Conservation (phyloP, 163 green algal species). For the Scenedesmus sp. region DNA sequence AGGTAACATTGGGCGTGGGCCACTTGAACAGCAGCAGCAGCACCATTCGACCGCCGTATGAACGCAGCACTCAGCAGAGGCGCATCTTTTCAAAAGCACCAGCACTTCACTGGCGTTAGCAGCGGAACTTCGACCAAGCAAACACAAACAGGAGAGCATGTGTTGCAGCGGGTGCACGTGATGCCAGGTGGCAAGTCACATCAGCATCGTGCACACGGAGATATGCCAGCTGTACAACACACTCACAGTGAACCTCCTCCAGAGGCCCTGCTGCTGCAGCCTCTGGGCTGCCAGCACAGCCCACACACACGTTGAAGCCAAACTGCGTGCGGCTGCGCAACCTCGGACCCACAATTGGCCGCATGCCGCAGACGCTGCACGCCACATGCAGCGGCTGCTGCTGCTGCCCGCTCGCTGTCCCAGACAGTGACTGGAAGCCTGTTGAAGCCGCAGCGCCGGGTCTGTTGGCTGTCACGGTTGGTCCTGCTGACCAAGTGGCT, state of each 20-base stretch:
- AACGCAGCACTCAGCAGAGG: no score
- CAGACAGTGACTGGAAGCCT: not conserved
- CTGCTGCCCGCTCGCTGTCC: not conserved
- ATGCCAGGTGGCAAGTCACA: not conserved
- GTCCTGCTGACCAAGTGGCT: not conserved
- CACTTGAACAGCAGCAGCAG: not conserved
- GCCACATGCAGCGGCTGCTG: slow-evolving; percentile 38
- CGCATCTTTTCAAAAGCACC: no score
- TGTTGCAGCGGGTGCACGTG: not conserved
- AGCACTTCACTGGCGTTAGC: no score
- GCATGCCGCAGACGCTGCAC: slow-evolving; percentile 11
- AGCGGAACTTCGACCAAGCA: no score
- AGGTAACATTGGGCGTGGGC: not conserved
- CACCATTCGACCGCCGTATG: not conserved
- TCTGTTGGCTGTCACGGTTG: slow-evolving; percentile 12
- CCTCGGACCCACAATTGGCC: slow-evolving; percentile 18
- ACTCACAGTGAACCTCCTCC: slow-evolving; percentile 29
- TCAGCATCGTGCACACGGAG: not conserved
- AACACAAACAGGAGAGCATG: no score
- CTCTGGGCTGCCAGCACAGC: not conserved
- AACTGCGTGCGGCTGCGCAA: not conserved
- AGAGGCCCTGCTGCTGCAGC: not conserved
- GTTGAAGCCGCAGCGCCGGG: not conserved
- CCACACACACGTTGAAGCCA: slow-evolving; percentile 9
- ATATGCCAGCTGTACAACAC: not conserved